phyloP scores from a whole-genome alignment of 148 eudicot species.

The Arbutus unedo region DNA sequence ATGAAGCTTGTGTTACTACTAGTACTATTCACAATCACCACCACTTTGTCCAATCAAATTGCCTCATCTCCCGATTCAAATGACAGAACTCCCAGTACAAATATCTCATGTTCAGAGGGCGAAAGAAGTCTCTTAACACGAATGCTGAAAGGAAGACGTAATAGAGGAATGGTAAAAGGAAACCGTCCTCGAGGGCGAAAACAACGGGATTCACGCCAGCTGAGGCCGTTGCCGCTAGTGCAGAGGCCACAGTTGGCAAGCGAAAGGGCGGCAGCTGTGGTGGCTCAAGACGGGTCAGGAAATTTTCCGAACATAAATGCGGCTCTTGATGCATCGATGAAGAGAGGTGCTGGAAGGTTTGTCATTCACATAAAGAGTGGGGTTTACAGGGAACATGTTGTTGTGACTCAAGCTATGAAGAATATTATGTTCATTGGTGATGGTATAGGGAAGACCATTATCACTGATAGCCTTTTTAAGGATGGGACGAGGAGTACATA shows the following conservation, averaged over 20 bases:
- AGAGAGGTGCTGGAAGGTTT: conserved; percentile 24
- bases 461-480: conserved; percentile 36
- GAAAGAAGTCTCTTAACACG: neutral
- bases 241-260: neutral
- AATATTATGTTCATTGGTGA: conserved; percentile 49
- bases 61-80: neutral
- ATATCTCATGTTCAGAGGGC: neutral
- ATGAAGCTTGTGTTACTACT: neutral
- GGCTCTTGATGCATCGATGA: conserved; percentile 27
- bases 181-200: neutral
- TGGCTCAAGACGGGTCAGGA: conserved; percentile 62
- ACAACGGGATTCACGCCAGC: no score
- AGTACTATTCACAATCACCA: neutral
- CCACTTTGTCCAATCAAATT: neutral
- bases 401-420: conserved; percentile 18
- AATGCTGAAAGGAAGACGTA: neutral
- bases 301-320: conserved; percentile 29
- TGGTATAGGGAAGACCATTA: conserved; percentile 39
- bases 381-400: conserved; percentile 33
- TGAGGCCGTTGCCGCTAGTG: no score
- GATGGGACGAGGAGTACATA: conserved; percentile 32
- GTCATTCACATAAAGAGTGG: conserved; percentile 43
- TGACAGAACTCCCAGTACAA: neutral
- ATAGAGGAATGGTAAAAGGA: neutral
- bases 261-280: conserved; percentile 27